phyloP scores from a whole-genome alignment of 768 basidiomycete genomes.

The Mycena capillaripes region DNA sequence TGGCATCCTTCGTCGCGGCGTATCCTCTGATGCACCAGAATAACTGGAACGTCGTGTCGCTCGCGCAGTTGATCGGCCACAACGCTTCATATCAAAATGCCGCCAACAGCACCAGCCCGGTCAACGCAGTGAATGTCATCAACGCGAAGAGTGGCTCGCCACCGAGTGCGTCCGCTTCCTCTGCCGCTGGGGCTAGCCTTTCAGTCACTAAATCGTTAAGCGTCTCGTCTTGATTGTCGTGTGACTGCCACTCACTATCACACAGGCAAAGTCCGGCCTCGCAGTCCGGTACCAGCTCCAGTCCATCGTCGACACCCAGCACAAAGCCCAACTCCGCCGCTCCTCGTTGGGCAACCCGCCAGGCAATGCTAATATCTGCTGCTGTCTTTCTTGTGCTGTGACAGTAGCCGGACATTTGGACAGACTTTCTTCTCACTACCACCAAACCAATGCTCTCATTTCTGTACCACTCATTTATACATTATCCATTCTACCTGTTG shows the following conservation, averaged over 20 bases:
- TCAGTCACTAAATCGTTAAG: no score
- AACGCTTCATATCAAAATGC: slow-evolving; percentile 66
- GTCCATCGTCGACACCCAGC: not conserved
- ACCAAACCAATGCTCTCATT: no score
- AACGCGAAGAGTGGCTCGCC: slow-evolving; percentile 32
- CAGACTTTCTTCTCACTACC: not conserved
- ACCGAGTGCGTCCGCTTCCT: not conserved
- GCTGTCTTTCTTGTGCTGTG: not conserved
- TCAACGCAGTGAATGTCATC: slow-evolving; percentile 37
- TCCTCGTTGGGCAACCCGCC: not conserved
- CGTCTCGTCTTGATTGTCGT: no score
- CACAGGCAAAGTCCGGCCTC: no score
- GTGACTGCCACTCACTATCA: no score
- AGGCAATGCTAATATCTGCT: not conserved
- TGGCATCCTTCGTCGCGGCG: slow-evolving; percentile 75
- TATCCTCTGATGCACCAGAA: slow-evolving; percentile 74
- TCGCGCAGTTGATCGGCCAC: slow-evolving; percentile 59
- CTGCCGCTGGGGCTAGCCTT: no score
- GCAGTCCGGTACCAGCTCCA: not conserved
- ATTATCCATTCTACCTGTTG: no score
- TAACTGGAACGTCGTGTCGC: slow-evolving; percentile 79
- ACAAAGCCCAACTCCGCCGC: not conserved
- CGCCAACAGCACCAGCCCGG: slow-evolving; percentile 33
- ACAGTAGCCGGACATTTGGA: not conserved
- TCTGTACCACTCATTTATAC: no score